Evolutionary conservation across 73 alveolate genomes (phyloP).

Genomic region (Paramecium sonneborni): DNA sequence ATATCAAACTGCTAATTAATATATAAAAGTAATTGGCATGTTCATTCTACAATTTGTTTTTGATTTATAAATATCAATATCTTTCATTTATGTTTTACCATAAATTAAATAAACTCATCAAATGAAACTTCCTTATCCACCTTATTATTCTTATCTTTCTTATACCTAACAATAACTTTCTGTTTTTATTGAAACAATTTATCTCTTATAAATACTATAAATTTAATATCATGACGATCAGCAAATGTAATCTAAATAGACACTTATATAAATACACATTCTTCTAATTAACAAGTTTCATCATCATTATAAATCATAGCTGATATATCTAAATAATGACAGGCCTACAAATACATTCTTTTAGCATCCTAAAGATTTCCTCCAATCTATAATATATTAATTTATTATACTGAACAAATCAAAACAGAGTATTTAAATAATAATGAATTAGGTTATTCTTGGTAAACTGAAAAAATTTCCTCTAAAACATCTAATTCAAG

Average conservation of each 20-base stretch:
- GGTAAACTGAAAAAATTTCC: not conserved
- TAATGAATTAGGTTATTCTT: not conserved
- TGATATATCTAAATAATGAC: not conserved
- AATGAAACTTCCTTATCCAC: not conserved
- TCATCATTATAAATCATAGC: constrained; percentile 32
- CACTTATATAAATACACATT: not conserved
- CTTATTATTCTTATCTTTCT: not conserved
- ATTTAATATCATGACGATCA: constrained; percentile 26
- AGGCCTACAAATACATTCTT: not conserved
- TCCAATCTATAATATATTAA: not conserved
- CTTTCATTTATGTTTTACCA: constrained; percentile 6
- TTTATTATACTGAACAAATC: not conserved
- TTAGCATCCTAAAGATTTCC: constrained; percentile 8
- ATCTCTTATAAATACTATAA: constrained; percentile 12
- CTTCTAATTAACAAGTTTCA: constrained; percentile 9
- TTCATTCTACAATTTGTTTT: not conserved
- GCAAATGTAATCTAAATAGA: not conserved
- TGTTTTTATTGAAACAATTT: not conserved
- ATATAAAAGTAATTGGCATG: not conserved
- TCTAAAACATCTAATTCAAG: constrained; percentile 1
- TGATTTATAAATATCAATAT: not conserved
- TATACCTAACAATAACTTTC: constrained; percentile 25
- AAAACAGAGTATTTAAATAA: constrained; percentile 17
- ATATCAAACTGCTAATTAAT: not conserved
- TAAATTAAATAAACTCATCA: constrained; percentile 11